These are phyloP conservation scores for Keithomyces neogunnii DNA, from an alignment of 2,329 filamentous ascomycete species.

Conservation along the genomic window DNA sequence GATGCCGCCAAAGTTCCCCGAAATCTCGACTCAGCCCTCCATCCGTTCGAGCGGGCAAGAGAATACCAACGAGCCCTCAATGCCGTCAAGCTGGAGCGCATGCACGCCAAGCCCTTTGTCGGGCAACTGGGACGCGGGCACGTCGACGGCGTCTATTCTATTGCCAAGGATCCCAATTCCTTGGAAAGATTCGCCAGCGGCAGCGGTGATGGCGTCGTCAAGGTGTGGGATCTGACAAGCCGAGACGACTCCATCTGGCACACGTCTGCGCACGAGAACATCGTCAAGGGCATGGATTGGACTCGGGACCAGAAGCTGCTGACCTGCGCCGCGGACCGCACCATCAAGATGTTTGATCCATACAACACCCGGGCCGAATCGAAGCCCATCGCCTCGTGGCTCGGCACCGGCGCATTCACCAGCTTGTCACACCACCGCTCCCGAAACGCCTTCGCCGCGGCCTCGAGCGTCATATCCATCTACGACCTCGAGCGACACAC, in stretches of 20 bases:
- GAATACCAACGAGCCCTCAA: conserved; percentile 56
- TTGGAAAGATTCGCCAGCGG: conserved; percentile 72
- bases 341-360: conserved; percentile 86
- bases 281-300: conserved; percentile 88
- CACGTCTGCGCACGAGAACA: conserved; percentile 79
- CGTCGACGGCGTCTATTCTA: conserved; percentile 75
- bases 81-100: conserved; percentile 86
- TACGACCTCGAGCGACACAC: conserved; percentile 81
- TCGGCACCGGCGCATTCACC: conserved; percentile 76
- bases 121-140: conserved; percentile 83
- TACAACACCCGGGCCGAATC: conserved; percentile 63
- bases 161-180: conserved; percentile 71
- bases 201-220: conserved; percentile 86
- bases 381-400: conserved; percentile 74
- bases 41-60: conserved; percentile 83
- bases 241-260: conserved; percentile 64
- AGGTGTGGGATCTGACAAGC: conserved; percentile 76
- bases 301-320: conserved; percentile 77
- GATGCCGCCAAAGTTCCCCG: conserved; percentile 56
- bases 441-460: conserved; percentile 69
- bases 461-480: conserved; percentile 71
- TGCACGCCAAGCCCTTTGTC: conserved; percentile 71
- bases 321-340: conserved; percentile 77
- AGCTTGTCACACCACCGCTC: conserved; percentile 75
- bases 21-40: conserved; percentile 74